phyloP scores from a whole-genome alignment of 768 basidiomycete genomes.

The Trametes villosa region DNA sequence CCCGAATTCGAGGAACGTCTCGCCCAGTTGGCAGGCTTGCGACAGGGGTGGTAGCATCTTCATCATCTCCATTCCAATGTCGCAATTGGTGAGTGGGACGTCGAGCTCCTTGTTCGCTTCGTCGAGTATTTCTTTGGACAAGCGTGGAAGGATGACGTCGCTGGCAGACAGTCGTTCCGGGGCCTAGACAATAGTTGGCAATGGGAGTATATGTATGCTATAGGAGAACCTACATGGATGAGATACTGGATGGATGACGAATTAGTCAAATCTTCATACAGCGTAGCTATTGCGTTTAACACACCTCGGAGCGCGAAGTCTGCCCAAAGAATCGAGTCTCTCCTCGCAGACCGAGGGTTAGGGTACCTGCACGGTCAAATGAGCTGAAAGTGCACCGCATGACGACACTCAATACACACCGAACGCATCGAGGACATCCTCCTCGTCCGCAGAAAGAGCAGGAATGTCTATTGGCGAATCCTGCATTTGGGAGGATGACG shows the following conservation, averaged over 20 bases:
- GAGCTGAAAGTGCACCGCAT: background rate
- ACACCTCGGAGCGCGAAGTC: slow-evolving; percentile 71
- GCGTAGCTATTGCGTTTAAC: slow-evolving; percentile 15
- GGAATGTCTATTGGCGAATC: slow-evolving; percentile 12
- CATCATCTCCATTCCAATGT: slow-evolving; percentile 49
- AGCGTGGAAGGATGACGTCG: slow-evolving; percentile 37
- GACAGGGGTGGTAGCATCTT: slow-evolving; percentile 56
- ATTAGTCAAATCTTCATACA: background rate
- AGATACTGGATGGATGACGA: slow-evolving; percentile 50
- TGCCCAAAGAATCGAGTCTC: slow-evolving; percentile 63
- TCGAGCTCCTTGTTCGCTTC: slow-evolving; percentile 38
- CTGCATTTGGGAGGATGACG: background rate
- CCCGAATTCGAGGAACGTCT: slow-evolving; percentile 67
- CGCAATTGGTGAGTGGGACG: slow-evolving; percentile 30
- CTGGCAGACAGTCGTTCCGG: slow-evolving; percentile 24
- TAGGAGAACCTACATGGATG: slow-evolving; percentile 48
- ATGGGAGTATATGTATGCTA: background rate
- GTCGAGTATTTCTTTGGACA: slow-evolving; percentile 47
- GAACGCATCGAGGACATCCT: slow-evolving; percentile 55
- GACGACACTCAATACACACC: slow-evolving; percentile 37
- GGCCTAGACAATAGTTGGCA: slow-evolving; percentile 26
- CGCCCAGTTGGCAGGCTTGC: slow-evolving; percentile 63
- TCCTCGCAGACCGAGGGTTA: slow-evolving; percentile 58
- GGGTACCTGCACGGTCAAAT: slow-evolving; percentile 46
- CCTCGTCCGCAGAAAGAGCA: slow-evolving; percentile 36